A percentile compares a stretch with the other conserved stretches of the same genome.
Evolutionary conservation across 2,329 filamentous ascomycete species (phyloP).

Genomic region (Emydomyces testavorans): DNA sequence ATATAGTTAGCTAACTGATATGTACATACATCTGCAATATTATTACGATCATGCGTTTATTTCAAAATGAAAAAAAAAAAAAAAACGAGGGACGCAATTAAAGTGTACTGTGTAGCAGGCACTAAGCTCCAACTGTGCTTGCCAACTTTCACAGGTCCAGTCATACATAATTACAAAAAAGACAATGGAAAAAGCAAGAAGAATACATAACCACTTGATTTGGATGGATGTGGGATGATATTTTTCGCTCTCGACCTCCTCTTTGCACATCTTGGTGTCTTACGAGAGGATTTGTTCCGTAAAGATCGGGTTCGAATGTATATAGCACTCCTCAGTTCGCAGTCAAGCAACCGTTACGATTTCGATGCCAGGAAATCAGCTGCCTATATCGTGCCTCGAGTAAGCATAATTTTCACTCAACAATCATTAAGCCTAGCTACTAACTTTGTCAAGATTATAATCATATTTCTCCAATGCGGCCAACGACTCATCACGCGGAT

Average conservation of each 20-base stretch:
- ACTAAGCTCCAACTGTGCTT: too few species aligned
- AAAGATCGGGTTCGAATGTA: too few species aligned
- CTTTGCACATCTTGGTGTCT: too few species aligned
- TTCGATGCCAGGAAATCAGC: slow-evolving; percentile 35
- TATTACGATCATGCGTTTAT: background rate
- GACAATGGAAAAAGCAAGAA: too few species aligned
- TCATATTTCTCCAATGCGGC: slow-evolving; percentile 84
- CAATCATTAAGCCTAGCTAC: slow-evolving; percentile 23
- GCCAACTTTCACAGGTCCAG: too few species aligned
- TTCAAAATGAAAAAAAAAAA: background rate
- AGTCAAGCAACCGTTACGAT: slow-evolving; percentile 19
- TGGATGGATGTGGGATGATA: too few species aligned
- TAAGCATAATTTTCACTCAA: background rate
- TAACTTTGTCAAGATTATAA: slow-evolving; percentile 88
- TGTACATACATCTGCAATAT: background rate
- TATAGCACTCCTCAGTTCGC: background rate
- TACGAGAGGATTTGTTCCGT: too few species aligned
- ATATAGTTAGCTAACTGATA: background rate
- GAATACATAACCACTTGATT: too few species aligned
- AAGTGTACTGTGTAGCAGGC: background rate
- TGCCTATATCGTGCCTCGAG: slow-evolving; percentile 21
- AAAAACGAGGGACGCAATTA: background rate
- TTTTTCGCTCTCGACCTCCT: too few species aligned
- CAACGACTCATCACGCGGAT: slow-evolving; percentile 60
- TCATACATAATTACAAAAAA: too few species aligned